These are phyloP conservation scores for Kwoniella europaea DNA, from an alignment of 768 basidiomycete genomes.

Conservation along the genomic window DNA sequence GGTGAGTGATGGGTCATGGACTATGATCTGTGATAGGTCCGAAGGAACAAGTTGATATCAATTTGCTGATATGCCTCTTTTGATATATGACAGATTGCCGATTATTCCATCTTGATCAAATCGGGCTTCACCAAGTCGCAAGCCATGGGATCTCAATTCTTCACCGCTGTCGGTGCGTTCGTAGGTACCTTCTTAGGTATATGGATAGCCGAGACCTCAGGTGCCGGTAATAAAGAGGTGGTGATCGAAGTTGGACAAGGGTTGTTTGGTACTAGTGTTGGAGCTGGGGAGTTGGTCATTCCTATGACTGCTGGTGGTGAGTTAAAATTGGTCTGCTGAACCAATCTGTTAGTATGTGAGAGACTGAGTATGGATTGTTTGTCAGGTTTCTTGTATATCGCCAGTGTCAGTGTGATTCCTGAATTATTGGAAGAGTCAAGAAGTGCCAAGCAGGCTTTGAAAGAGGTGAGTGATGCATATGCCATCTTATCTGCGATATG, in stretches of 20 bases:
- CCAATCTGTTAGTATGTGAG: neutral
- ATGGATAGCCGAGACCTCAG: constrained; percentile 52
- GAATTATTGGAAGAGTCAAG: constrained; percentile 86
- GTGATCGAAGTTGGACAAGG: constrained; percentile 79
- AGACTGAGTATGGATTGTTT: neutral
- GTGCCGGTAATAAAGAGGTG: constrained; percentile 39
- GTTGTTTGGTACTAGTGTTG: constrained; percentile 79
- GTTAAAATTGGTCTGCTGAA: constrained; percentile 17
- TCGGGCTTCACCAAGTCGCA: constrained; percentile 88
- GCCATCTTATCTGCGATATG: neutral
- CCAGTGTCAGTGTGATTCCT: constrained; percentile 86
- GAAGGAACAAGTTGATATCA: neutral
- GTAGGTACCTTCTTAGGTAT: constrained; percentile 64
- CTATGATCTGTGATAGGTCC: no score
- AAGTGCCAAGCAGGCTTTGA: constrained; percentile 83
- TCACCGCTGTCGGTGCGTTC: constrained; percentile 90
- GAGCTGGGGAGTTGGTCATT: constrained; percentile 78
- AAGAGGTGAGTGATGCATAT: constrained; percentile 68
- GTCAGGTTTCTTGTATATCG: constrained; percentile 85
- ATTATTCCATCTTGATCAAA: constrained; percentile 84
- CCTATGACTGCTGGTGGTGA: constrained; percentile 55
- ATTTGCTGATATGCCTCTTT: neutral
- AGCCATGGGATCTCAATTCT: constrained; percentile 90
- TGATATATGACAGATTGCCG: constrained; percentile 68
- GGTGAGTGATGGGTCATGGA: constrained; percentile 17